phyloP scores from a whole-genome alignment of 2,329 filamentous ascomycete species.

The Ilyonectria robusta region DNA sequence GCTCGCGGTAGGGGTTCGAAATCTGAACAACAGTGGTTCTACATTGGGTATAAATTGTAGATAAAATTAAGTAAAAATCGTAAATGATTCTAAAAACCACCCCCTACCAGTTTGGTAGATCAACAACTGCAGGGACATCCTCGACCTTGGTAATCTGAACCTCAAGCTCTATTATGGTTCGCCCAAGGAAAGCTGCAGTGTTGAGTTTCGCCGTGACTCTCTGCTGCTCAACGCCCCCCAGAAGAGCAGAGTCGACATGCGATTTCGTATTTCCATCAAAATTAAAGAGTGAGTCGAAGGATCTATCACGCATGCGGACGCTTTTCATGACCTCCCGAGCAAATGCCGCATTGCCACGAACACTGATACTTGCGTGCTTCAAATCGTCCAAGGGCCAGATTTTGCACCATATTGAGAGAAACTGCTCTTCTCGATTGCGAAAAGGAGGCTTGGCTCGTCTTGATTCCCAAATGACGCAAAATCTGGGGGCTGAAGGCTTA shows the following conservation, averaged over 20 bases:
- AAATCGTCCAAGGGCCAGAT: conserved; percentile 16
- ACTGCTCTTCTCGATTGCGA: neutral
- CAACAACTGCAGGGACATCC: neutral
- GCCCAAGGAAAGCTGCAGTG: conserved; percentile 13
- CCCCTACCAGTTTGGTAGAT: neutral
- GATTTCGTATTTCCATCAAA: neutral
- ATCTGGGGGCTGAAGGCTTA: conserved; percentile 14
- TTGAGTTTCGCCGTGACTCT: conserved; percentile 8
- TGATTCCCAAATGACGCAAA: conserved; percentile 24
- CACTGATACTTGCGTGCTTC: neutral
- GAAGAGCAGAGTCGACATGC: neutral
- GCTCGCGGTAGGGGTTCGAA: neutral
- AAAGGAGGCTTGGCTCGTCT: neutral
- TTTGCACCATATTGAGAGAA: conserved; percentile 14
- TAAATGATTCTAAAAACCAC: neutral
- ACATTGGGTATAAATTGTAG: neutral
- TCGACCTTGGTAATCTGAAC: conserved; percentile 3
- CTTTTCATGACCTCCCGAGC: conserved; percentile 18
- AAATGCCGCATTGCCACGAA: conserved; percentile 6
- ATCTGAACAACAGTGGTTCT: neutral
- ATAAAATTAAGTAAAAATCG: neutral
- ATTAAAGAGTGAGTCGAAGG: conserved; percentile 16
- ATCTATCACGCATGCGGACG: conserved; percentile 14
- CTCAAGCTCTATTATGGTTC: conserved; percentile 17
- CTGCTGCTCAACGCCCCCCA: conserved; percentile 7